Base-by-base conservation (phyloP, 768 basidiomycete species). In the Pulveroboletus sp. region DNA sequence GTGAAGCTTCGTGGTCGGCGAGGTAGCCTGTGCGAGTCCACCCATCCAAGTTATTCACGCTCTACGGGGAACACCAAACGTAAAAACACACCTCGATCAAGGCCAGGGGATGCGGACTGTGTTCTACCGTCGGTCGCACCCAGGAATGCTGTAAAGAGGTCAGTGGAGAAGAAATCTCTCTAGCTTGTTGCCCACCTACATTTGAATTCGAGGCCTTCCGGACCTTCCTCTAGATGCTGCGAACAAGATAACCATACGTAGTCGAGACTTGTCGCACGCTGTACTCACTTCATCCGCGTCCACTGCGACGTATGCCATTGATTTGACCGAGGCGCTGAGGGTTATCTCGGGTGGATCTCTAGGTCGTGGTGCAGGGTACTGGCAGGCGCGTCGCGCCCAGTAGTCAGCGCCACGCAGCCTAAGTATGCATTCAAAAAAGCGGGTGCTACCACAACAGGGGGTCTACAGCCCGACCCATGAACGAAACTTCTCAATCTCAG, bases 271-370 rank as follows among this genome's bases (percentile, higher is more conserved):
- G 46, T 18, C 30, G 27, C 7, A 10, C 13, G 39, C n/a, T 24
- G 14, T 8, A 66, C 77, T 61, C 60, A 84, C 84, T 44, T 87
- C 86, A 64, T 87, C 85, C 27, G 78, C 73, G 53, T 86, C 84
- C 50, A 87, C 81, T 47, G 82, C 73, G 42, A 87, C 81, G 62
- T 87, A 87, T 46, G 84, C 82, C 85, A 86, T 86, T 30, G 4
- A 42, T 15, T 86, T 30, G 4, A 42, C 13, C 41, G 36, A 36
- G 9, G 17, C 6, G 37, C 39, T 31, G 32, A 33, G 17, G 18
- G 30, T 18, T 32, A 32, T 32, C 31, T 32, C 31, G 13, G 31
- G 31, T 11, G 31, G 28, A 8, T 31, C 30, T 31, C 28, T 8
- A 1, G 18, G 32, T 13, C 21, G 39, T 4, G 31, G 38, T 28